Percentiles rank a stretch among this genome's conserved stretches.
phyloP scores from a whole-genome alignment of 73 alveolate genomes.

The Paramecium sonneborni region DNA sequence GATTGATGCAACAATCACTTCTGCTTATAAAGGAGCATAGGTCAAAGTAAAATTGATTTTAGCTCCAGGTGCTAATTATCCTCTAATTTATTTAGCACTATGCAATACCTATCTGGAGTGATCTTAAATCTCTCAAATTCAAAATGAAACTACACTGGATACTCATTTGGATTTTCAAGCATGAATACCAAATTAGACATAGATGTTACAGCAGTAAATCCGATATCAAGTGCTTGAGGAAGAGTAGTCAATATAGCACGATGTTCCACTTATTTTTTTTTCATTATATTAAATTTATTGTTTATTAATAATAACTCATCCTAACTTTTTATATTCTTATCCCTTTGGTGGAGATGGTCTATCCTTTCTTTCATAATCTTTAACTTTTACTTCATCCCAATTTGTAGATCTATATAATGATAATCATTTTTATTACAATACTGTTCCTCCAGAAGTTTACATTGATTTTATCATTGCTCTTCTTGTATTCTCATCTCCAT shows the following conservation, averaged over 20 bases:
- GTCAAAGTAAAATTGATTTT: constrained; percentile 80
- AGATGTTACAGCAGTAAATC: constrained; percentile 49
- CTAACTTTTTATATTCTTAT: constrained; percentile 90
- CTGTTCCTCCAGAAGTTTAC: constrained; percentile 94
- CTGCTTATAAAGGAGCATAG: constrained; percentile 88
- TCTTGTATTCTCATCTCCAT: constrained; percentile 97
- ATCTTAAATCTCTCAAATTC: constrained; percentile 24
- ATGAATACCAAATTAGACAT: background rate
- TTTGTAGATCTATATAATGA: constrained; percentile 80
- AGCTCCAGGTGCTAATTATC: constrained; percentile 72
- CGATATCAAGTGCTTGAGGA: constrained; percentile 40
- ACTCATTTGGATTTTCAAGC: constrained; percentile 50
- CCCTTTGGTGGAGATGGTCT: constrained; percentile 98
- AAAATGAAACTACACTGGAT: constrained; percentile 28
- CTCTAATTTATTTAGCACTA: background rate
- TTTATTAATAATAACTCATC: constrained; percentile 4
- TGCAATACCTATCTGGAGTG: constrained; percentile 74
- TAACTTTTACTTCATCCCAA: constrained; percentile 97
- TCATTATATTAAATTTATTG: constrained; percentile 9
- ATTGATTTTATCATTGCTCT: constrained; percentile 98
- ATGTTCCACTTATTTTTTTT: constrained; percentile 29
- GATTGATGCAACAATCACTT: constrained; percentile 93
- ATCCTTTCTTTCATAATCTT: constrained; percentile 98
- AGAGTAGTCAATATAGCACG: background rate
- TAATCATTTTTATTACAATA: constrained; percentile 73